A percentile compares a stretch with the other conserved stretches of the same genome.
Evolutionary conservation across 768 basidiomycete species (phyloP).

Genomic region (Russula foetens): DNA sequence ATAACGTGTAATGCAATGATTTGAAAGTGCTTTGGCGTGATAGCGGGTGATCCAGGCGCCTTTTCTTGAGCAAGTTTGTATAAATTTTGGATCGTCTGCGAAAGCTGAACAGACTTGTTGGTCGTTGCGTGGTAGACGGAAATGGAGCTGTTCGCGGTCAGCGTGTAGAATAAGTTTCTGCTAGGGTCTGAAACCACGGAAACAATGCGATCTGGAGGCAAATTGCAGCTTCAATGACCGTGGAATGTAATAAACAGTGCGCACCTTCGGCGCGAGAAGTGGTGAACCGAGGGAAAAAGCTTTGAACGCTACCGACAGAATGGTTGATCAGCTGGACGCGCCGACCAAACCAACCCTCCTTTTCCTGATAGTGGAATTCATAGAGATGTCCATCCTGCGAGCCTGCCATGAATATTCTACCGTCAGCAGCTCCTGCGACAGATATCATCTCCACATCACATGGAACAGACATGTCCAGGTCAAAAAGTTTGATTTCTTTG

Average conservation of each 20-base stretch:
- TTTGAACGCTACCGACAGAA: slow-evolving; percentile 69
- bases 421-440: slow-evolving; percentile 69
- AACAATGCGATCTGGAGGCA: slow-evolving; percentile 56
- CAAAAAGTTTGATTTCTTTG: slow-evolving; percentile 81
- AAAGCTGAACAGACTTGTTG: slow-evolving; percentile 58
- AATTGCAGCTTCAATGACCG: background rate
- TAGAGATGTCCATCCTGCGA: slow-evolving; percentile 82
- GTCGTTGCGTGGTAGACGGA: slow-evolving; percentile 55
- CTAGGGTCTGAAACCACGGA: slow-evolving; percentile 56
- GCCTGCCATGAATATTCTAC: slow-evolving; percentile 88
- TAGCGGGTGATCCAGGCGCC: slow-evolving; percentile 64
- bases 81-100: slow-evolving; percentile 69
- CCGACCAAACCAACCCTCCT: slow-evolving; percentile 89
- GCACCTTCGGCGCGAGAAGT: slow-evolving; percentile 57
- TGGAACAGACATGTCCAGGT: slow-evolving; percentile 73
- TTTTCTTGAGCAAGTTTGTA: slow-evolving; percentile 76
- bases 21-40: slow-evolving; percentile 62
- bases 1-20: slow-evolving; percentile 67
- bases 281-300: slow-evolving; percentile 70
- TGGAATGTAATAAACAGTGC: slow-evolving; percentile 19
- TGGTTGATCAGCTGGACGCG: slow-evolving; percentile 81
- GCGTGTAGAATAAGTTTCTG: slow-evolving; percentile 71
- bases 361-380: slow-evolving; percentile 86
- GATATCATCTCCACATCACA: slow-evolving; percentile 83
- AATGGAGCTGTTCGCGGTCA: slow-evolving; percentile 58